Evolutionary conservation across 768 basidiomycete genomes (phyloP).

Genomic region (Tricholoma sp.): DNA sequence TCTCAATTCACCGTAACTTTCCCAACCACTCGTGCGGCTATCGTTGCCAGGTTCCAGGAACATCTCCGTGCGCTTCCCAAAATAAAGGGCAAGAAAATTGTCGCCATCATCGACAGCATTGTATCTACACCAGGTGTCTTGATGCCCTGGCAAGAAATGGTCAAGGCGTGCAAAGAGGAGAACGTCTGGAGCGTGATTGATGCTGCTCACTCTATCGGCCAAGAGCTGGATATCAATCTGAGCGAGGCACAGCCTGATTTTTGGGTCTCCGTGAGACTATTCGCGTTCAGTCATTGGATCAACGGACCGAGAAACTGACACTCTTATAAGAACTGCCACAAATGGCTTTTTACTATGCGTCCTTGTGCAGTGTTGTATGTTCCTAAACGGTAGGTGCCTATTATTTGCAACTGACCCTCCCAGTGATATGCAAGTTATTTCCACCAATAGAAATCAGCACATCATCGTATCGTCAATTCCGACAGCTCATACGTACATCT

Average conservation of each 20-base stretch:
- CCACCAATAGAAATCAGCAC: constrained; percentile 67
- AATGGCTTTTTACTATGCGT: constrained; percentile 64
- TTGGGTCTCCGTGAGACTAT: constrained; percentile 58
- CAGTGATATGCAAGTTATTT: too few species aligned
- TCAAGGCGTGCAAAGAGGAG: constrained; percentile 57
- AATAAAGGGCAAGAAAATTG: constrained; percentile 13
- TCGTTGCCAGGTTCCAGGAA: constrained; percentile 28
- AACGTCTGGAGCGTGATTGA: constrained; percentile 64
- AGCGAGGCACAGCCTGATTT: constrained; percentile 57
- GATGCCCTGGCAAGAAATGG: constrained; percentile 71
- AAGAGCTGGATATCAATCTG: constrained; percentile 59
- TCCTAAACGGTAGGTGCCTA: constrained; percentile 19
- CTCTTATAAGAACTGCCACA: constrained; percentile 56
- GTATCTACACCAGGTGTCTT: constrained; percentile 52
- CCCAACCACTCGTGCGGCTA: constrained; percentile 47
- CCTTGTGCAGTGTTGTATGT: constrained; percentile 48
- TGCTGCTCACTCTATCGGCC: constrained; percentile 76
- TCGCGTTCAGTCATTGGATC: not conserved
- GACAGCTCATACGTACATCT: constrained; percentile 44
- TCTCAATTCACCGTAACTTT: constrained; percentile 48
- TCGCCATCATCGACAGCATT: constrained; percentile 64
- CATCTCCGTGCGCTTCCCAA: constrained; percentile 2
- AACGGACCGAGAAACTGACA: not conserved
- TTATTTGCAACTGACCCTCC: too few species aligned
- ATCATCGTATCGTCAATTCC: constrained; percentile 57